These are phyloP conservation scores for Eimeria maxima DNA, from an alignment of 169 alveolate species.

Conservation along the genomic window DNA sequence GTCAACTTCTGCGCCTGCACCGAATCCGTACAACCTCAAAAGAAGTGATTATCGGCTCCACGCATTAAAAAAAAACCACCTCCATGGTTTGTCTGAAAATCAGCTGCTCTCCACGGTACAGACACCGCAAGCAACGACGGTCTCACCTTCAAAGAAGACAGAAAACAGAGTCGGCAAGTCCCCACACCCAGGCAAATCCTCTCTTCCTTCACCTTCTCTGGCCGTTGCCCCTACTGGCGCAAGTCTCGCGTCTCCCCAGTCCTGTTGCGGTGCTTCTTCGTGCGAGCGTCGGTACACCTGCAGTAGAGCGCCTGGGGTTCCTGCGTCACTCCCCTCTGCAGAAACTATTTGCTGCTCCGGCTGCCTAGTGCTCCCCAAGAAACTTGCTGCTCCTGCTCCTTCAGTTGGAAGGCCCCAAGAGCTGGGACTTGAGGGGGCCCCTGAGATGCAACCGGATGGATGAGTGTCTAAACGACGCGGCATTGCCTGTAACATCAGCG, in stretches of 20 bases:
- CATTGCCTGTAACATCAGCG: slow-evolving; percentile 65
- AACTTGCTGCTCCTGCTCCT: background rate
- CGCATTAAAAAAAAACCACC: too few relatives aligned
- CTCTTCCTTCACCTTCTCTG: background rate
- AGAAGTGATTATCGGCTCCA: background rate
- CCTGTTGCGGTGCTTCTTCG: background rate
- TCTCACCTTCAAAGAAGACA: slow-evolving; percentile 71
- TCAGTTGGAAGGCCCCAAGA: background rate
- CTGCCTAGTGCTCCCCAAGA: background rate
- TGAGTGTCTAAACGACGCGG: slow-evolving; percentile 21
- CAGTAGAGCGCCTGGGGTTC: background rate
- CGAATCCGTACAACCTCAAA: background rate
- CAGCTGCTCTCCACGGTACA: background rate
- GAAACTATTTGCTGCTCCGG: background rate
- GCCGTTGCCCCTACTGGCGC: background rate
- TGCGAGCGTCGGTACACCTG: background rate
- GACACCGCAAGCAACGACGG: background rate
- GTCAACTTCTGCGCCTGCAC: slow-evolving; percentile 78
- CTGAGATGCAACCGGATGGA: background rate
- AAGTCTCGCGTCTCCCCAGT: background rate
- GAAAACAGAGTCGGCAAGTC: slow-evolving; percentile 73
- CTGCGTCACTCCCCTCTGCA: background rate
- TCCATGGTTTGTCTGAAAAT: background rate
- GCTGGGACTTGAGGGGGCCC: background rate
- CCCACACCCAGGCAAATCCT: background rate